Base-by-base conservation (phyloP, 2,329 filamentous ascomycete genomes). In the Sporothrix variecibatus region DNA sequence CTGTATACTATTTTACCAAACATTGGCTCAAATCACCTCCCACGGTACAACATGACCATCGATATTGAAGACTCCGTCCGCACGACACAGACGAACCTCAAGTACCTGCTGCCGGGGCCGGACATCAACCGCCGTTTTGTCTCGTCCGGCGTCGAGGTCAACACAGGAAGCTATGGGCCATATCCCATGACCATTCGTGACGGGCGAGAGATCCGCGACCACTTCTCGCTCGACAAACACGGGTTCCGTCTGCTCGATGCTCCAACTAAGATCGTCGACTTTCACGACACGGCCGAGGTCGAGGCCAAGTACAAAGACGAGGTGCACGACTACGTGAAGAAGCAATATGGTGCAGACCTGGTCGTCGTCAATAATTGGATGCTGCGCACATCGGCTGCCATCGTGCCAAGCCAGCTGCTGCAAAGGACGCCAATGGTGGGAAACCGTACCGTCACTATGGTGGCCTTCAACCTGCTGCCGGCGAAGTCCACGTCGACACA, bases 51-150 rank as follows among this genome's bases (percentile, higher is more conserved):
- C 7, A 68, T 68, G 64, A 68, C 43, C n/a, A 12, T 51, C 34
- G 60, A 64, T 17, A 70, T 56, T 20, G 67, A 70, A 23, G 67
- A 70, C 17, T 17, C 43, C 11, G 46, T 40, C 49, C 67, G 67
- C 67, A 70, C 67, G 28, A 70, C 67, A 46, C 67, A 70, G 49
- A 46, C 67, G 15, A 70, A 70, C 46, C 67, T 53, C 67, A 70
- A 70, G 67, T 53, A 70, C 46, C 67, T 56, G 17, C 46, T 70
- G 46, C 67, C 46, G 1, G 67, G 67, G 9, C 26, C 67, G 28
- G 67, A 53, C 28, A 70, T 56, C 67, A 70, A 70, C 46, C 67
- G 46, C 67, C 67, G 67, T 6, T 70, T 70, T 46, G 67, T 70
- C 6, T 70, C 67, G 67, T 43, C 28, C 11, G 67, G 67, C 8